Conservation (phyloP, 495 filamentous ascomycete species). For the Cercophora newfieldiana region DNA sequence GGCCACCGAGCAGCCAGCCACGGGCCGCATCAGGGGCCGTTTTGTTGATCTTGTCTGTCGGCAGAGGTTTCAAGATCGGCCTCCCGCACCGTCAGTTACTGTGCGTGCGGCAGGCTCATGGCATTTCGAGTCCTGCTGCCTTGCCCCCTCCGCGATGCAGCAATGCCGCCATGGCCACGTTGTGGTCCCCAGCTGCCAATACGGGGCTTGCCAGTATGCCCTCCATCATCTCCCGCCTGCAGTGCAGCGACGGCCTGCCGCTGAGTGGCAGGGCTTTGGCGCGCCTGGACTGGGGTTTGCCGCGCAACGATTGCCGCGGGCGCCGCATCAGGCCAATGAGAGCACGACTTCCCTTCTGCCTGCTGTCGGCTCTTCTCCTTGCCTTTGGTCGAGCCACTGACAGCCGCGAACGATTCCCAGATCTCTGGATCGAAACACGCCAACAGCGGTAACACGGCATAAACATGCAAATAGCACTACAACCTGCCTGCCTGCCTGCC, state of each 20-base stretch:
- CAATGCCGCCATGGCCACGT: background rate
- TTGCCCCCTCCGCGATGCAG: background rate
- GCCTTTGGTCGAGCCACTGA: background rate
- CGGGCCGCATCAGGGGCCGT: no score
- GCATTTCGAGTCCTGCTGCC: background rate
- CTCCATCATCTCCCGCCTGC: background rate
- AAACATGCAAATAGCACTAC: background rate
- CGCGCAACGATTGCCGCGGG: conserved; percentile 8
- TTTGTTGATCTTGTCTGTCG: background rate
- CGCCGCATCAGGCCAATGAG: background rate
- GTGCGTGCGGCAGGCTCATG: background rate
- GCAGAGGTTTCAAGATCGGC: background rate
- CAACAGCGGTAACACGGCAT: conserved; percentile 8
- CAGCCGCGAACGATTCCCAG: conserved; percentile 1
- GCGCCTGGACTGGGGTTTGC: conserved; percentile 1
- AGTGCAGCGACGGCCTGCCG: background rate
- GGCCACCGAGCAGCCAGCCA: background rate
- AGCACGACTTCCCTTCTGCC: background rate
- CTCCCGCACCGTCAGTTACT: background rate
- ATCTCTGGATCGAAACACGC: conserved; percentile 1
- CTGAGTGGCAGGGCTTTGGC: background rate
- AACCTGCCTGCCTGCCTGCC: no score
- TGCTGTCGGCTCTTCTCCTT: conserved; percentile 1
- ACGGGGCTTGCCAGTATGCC: background rate
- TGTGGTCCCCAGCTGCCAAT: background rate